Evolutionary conservation across 23 red algal genomes (phyloP).

Genomic region (Gracilaria domingensis): DNA sequence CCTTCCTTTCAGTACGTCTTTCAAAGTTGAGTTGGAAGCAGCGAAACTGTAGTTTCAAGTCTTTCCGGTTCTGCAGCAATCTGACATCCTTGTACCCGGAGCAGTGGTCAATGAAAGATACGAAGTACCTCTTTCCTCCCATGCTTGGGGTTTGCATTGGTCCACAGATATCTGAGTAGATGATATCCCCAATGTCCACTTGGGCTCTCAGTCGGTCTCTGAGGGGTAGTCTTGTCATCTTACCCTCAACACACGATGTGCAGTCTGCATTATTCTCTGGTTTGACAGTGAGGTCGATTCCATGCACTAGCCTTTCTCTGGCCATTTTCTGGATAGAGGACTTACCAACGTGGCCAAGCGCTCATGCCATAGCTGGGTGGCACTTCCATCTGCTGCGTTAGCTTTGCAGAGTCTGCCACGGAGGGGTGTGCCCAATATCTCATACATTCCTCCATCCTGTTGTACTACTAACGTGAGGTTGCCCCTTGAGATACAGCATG

Average conservation of each 20-base stretch:
- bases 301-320: background rate
- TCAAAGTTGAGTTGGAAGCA: slow-evolving; percentile 28
- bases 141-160: slow-evolving; percentile 9
- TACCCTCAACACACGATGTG: background rate
- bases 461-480: background rate
- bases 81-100: background rate
- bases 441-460: background rate
- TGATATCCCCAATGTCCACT: slow-evolving; percentile 10
- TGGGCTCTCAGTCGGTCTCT: background rate
- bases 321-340: background rate
- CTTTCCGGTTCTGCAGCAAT: too few species aligned
- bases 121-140: slow-evolving; percentile 31
- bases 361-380: background rate
- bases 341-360: slow-evolving; percentile 4
- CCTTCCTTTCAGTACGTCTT: background rate
- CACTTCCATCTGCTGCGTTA: too few species aligned
- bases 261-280: background rate
- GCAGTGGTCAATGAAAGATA: slow-evolving; percentile 5
- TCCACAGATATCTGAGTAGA: slow-evolving; percentile 28
- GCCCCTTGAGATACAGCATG: background rate
- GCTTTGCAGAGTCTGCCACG: too few species aligned
- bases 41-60: background rate
- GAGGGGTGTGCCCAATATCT: too few species aligned
- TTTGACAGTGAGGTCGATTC: background rate
- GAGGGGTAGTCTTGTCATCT: slow-evolving; percentile 9